These are phyloP conservation scores for Oxyria digyna DNA, from an alignment of 148 eudicot species.

Conservation along the genomic window DNA sequence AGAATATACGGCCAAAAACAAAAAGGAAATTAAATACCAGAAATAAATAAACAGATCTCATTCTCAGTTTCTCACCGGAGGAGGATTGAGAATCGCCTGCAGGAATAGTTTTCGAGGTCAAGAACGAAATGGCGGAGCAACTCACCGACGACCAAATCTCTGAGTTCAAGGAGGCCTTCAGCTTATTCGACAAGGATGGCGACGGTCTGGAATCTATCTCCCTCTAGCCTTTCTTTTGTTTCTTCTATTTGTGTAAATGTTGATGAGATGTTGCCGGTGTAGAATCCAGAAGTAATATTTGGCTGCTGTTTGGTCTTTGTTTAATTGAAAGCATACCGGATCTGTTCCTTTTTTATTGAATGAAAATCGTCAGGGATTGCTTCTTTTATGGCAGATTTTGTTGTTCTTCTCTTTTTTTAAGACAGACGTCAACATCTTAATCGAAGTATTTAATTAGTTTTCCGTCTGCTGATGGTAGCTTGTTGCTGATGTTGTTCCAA, in stretches of 20 bases:
- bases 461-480: neutral
- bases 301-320: neutral
- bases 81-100: slow-evolving; percentile 2
- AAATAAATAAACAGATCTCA: slow-evolving; percentile 1
- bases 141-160: slow-evolving; percentile 65
- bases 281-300: neutral
- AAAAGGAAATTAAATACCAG: neutral
- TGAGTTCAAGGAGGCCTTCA: slow-evolving; percentile 64
- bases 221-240: neutral
- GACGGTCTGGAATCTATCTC: slow-evolving; percentile 29
- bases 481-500: neutral
- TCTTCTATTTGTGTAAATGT: neutral
- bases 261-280: neutral
- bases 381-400: neutral
- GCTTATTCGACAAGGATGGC: slow-evolving; percentile 60
- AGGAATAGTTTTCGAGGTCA: neutral
- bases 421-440: neutral
- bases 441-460: neutral
- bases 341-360: neutral
- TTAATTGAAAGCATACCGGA: neutral
- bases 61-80: neutral
- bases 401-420: neutral
- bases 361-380: neutral
- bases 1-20: neutral
- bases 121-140: slow-evolving; percentile 29